Evolutionary conservation across 2,329 filamentous ascomycete species (phyloP).

Genomic region (Ophiostoma tasmaniense): DNA sequence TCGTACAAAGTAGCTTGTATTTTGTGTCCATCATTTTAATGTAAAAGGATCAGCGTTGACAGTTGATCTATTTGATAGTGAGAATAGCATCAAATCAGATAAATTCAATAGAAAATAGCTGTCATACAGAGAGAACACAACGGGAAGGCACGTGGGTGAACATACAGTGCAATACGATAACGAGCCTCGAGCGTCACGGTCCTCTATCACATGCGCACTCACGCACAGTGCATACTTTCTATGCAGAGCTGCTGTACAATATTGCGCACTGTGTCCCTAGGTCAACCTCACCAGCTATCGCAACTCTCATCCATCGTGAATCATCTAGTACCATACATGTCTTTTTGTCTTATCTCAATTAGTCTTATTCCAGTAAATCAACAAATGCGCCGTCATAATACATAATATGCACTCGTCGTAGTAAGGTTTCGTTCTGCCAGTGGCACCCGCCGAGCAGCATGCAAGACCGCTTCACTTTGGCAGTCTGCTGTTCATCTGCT

Average conservation of each 20-base stretch:
- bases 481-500: too few species aligned
- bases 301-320: too few species aligned
- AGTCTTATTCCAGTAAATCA: background rate
- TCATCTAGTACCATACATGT: too few species aligned
- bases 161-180: background rate
- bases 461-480: too few species aligned
- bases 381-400: background rate
- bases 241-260: too few species aligned
- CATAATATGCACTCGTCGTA: background rate
- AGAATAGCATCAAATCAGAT: too few species aligned
- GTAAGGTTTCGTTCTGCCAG: too few species aligned
- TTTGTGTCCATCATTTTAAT: background rate
- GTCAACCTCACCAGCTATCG: background rate
- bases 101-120: too few species aligned
- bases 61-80: too few species aligned
- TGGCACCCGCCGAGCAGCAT: too few species aligned
- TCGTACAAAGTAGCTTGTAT: background rate
- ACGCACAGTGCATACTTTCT: background rate
- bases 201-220: background rate
- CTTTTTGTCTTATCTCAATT: too few species aligned
- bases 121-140: background rate
- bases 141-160: background rate
- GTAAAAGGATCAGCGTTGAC: background rate
- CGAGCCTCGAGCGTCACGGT: background rate
- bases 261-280: background rate